Conservation (phyloP, 305 asterid genomes). For the Fraxinus velutina region DNA sequence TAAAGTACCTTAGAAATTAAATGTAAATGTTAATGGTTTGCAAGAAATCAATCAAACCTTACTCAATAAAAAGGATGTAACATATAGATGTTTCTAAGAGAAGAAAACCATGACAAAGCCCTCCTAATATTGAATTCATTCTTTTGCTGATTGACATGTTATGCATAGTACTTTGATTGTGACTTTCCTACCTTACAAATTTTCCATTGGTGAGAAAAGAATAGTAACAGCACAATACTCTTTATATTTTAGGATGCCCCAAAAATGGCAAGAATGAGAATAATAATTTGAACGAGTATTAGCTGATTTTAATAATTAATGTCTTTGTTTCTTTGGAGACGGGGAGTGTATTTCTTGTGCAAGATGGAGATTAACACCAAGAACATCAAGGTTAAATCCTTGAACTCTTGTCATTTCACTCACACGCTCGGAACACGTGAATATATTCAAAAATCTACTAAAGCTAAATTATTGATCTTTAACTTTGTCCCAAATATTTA, state of each 20-base stretch:
- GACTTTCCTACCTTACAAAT: background rate
- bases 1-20: conserved; percentile 67
- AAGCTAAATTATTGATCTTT: conserved; percentile 3
- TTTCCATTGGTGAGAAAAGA: conserved; percentile 6
- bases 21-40: conserved; percentile 6
- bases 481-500: conserved; percentile 5
- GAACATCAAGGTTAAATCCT: background rate
- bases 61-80: background rate
- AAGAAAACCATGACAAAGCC: background rate
- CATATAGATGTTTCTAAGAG: background rate
- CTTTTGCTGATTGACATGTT: background rate
- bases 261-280: background rate
- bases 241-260: background rate
- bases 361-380: background rate
- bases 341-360: background rate
- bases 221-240: background rate
- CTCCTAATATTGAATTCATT: background rate
- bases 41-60: background rate
- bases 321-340: background rate
- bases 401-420: background rate
- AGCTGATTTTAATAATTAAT: background rate
- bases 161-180: background rate
- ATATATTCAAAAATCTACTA: background rate
- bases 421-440: background rate
- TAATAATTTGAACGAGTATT: background rate